Percentiles rank a stretch among this genome's conserved stretches.
These are phyloP conservation scores for Psilocybe cyanescens DNA, from an alignment of 768 basidiomycete genomes.

Conservation along the genomic window DNA sequence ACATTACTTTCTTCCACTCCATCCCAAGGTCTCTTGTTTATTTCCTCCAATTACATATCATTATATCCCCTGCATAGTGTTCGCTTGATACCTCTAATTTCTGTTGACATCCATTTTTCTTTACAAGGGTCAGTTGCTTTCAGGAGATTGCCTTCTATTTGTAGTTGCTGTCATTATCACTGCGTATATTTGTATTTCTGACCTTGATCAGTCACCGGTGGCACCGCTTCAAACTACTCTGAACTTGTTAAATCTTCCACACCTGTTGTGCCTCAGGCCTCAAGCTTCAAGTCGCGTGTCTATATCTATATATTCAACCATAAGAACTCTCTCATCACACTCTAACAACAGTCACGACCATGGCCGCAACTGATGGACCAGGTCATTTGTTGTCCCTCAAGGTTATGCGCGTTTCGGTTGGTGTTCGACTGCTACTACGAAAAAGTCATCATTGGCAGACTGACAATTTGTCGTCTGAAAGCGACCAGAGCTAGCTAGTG, in stretches of 20 bases:
- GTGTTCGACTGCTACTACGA: constrained; percentile 34
- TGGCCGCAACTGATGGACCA: constrained; percentile 51
- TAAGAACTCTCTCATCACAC: not conserved
- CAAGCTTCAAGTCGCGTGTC: not conserved
- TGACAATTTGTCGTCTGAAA: constrained; percentile 32
- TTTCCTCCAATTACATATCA: constrained; percentile 9
- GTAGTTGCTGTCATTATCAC: not conserved
- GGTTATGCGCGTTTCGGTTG: constrained; percentile 87
- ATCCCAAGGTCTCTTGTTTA: constrained; percentile 7
- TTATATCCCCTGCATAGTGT: constrained; percentile 18
- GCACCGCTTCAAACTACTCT: not conserved
- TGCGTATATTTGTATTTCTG: not conserved
- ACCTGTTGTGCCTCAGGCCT: too few species aligned
- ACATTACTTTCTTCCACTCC: constrained; percentile 3
- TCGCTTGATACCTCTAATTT: not conserved
- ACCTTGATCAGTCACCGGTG: not conserved
- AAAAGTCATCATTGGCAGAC: constrained; percentile 3
- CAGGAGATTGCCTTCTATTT: not conserved
- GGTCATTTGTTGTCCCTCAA: constrained; percentile 77
- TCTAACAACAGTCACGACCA: constrained; percentile 13
- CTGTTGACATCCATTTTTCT: not conserved
- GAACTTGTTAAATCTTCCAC: too few species aligned
- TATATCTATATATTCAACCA: too few species aligned
- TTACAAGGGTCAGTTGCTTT: not conserved
- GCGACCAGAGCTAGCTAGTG: constrained; percentile 74